Evolutionary conservation across 2,329 filamentous ascomycete genomes (phyloP).

Genomic region (Cladosporium sp.): DNA sequence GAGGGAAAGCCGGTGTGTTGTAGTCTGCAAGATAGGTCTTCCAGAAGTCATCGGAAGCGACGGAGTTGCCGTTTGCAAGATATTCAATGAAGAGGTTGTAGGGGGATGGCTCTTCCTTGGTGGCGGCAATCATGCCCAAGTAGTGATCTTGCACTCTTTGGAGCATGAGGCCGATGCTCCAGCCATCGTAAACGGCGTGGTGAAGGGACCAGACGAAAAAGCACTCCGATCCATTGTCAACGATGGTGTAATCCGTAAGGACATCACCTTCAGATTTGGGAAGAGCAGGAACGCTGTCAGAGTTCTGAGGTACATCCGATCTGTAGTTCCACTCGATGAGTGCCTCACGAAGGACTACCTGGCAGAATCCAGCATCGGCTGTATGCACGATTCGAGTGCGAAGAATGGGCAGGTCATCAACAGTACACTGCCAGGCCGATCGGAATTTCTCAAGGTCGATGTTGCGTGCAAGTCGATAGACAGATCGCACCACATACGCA

Average conservation of each 20-base stretch:
- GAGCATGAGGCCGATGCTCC: constrained; percentile 8
- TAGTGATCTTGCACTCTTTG: constrained; percentile 5
- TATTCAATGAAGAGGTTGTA: constrained; percentile 10
- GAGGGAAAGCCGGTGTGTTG: constrained; percentile 10
- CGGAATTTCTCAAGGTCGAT: constrained; percentile 31
- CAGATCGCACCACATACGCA: constrained; percentile 2
- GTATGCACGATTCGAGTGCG: constrained; percentile 38
- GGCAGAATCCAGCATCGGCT: constrained; percentile 33
- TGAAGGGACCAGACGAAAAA: constrained; percentile 10
- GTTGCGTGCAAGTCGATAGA: constrained; percentile 13
- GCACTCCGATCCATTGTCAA: constrained; percentile 2
- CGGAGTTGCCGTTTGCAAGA: neutral
- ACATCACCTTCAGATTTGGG: constrained; percentile 4
- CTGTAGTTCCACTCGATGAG: constrained; percentile 1
- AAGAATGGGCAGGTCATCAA: constrained; percentile 32
- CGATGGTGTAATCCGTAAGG: constrained; percentile 6
- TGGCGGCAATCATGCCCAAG: neutral
- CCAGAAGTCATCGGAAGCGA: constrained; percentile 4
- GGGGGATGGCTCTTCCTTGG: neutral
- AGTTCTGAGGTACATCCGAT: neutral
- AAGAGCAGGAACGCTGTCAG: constrained; percentile 4
- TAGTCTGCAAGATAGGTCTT: constrained; percentile 5
- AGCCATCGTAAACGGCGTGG: constrained; percentile 8
- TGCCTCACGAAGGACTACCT: constrained; percentile 27
- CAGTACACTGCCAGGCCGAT: constrained; percentile 34